Evolutionary conservation across 2,329 filamentous ascomycete species (phyloP), one percentile per base, ranked within the genome.

Genomic region (Aureobasidium uvarum): DNA sequence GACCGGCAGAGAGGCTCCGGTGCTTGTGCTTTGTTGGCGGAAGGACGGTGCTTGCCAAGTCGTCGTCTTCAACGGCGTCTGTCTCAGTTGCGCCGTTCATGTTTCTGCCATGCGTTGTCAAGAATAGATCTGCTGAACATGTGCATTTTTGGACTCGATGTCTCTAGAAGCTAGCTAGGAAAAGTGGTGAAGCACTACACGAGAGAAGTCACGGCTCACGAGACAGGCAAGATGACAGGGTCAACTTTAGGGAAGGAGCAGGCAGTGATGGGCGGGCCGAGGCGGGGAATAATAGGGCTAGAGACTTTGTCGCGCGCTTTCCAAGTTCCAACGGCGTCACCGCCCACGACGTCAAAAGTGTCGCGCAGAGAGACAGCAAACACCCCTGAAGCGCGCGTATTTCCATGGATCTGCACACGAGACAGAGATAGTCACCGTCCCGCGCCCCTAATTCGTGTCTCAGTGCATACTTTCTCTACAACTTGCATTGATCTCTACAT

Each of bases 281-380:
- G 41, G 58, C 58, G 58, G 45, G 58, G 56, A 36, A 20, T 25
- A 20, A 33, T 18, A 33, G 41, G 41, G 41, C 41, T 20, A 36
- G 45, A 38, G 51, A 39, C 33, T 43, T 43, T 14, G 38, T 14
- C 54, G 54, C 54, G 54, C 54, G n/a, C 28, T 36, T 59, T 25
- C 33, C 33, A 36, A 36, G 33, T 36, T 23, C 31, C 48, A 54
- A 63, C 46, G 48, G 60, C 25, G 41, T 23, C 52, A 36, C 31
- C 33, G 52, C 52, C 52, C 18, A 55, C 38, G 46, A 62, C 60
- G 60, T 63, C 60, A 63, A 63, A 62, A 63, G 46, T 63, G 60
- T 63, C 60, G 60, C 60, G 60, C 33, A 54, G 25, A 54, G 38
- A 63, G 48, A 63, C 59, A 62, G 36, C 33, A 7, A 28, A n/a